Evolutionary conservation across 768 basidiomycete genomes (phyloP), one percentile per base, ranked within the genome.

Genomic region (Pleurotus sapidus): DNA sequence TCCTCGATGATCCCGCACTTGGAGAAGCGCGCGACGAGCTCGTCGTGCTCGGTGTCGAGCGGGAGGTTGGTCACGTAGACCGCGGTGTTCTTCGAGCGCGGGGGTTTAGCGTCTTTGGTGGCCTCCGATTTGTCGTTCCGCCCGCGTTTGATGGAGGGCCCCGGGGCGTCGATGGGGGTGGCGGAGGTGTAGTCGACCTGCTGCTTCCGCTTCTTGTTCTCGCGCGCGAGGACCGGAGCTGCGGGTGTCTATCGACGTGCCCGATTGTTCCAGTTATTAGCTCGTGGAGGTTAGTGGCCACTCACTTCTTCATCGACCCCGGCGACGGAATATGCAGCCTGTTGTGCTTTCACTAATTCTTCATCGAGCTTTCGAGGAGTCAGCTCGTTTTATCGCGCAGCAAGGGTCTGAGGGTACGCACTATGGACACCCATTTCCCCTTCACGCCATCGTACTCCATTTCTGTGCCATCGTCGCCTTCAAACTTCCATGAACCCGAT

Each of bases 251-350:
- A n/a, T 55, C 12, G n/a, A 43, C 42, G 50, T 37, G n/a, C 25
- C 15, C 39, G 38, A 20, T 14, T 47, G 12, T 15, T 25, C 15
- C 39, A 15, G 12, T 45, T 17, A 40, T 23, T 20, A 34, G 34
- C 37, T 14, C 23, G 30, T 34, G 30, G 11, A 18, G 17, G 17
- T 18, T 39, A 39, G 45, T 34, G 18, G 25, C 39, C 57, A 72
- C 86, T 68, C 69, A 93, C 95, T 75, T 87, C 83, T 77, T 98
- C 97, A 68, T 99, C 96, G 20, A 99, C 95, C 8, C 96, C 97
- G 12, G 78, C 79, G 1, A 99, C 79, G 0, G 93, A 89, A 71
- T 99, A 99, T 1, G 94, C 95, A 0, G 93, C 95, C 75, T 98
- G 97, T 69, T 99, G 96, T 20, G 86, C 87, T 67, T 86, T 87